phyloP scores from a whole-genome alignment of 495 filamentous ascomycete species.

The Hypoxylon intermedium region DNA sequence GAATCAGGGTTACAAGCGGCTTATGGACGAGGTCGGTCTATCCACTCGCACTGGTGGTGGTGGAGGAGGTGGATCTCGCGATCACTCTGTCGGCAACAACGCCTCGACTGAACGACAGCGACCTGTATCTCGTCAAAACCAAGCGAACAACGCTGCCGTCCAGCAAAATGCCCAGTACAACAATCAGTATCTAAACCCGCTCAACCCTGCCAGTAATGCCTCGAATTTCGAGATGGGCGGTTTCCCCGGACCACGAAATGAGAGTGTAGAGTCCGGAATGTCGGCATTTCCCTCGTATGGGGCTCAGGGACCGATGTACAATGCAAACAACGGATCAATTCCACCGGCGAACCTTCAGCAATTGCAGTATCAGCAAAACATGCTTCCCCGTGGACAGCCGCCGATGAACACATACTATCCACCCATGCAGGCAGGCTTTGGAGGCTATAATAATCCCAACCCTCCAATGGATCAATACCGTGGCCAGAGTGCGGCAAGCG shows the following conservation, averaged over 20 bases:
- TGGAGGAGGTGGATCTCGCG: constrained; percentile 50
- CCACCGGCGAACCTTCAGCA: constrained; percentile 58
- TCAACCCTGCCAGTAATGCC: constrained; percentile 41
- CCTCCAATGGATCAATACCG: constrained; percentile 59
- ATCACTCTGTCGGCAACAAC: constrained; percentile 48
- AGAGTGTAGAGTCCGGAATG: constrained; percentile 63
- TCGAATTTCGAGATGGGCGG: constrained; percentile 56
- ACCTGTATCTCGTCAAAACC: constrained; percentile 62
- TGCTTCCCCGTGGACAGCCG: constrained; percentile 59
- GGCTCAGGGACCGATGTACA: constrained; percentile 59
- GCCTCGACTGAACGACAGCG: constrained; percentile 56
- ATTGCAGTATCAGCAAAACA: constrained; percentile 65
- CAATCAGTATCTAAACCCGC: constrained; percentile 54
- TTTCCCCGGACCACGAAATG: constrained; percentile 60
- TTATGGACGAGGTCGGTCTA: constrained; percentile 96
- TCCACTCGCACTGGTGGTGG: constrained; percentile 62
- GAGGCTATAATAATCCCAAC: constrained; percentile 53
- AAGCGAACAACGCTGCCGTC: constrained; percentile 51
- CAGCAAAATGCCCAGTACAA: constrained; percentile 48
- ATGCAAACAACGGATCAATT: constrained; percentile 54
- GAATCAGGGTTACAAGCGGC: constrained; percentile 93
- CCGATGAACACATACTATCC: constrained; percentile 62
- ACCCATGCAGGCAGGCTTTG: constrained; percentile 55
- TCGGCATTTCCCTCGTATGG: constrained; percentile 61
- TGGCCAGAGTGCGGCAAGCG: constrained; percentile 50